Conservation (phyloP, 1,284 basidiomycete genomes). For the Cryptococcus sp. region DNA sequence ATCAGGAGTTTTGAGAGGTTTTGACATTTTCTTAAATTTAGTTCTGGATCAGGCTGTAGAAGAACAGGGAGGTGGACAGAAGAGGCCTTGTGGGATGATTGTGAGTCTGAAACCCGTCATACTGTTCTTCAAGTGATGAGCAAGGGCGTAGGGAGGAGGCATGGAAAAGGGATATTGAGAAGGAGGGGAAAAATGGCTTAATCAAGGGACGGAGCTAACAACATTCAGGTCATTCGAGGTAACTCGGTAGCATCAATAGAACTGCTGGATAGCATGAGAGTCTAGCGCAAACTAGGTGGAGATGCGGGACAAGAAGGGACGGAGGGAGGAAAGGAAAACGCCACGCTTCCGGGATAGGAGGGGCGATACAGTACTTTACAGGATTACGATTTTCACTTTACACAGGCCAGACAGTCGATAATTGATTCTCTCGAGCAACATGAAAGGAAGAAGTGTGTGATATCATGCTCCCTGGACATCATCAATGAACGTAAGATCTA, state of each 20-base stretch:
- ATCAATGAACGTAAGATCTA: too few relatives aligned
- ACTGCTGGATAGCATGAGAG: conserved; percentile 43
- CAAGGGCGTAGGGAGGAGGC: background rate
- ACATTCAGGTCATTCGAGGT: conserved; percentile 77
- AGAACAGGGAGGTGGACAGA: conserved; percentile 83
- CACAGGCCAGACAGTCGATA: background rate
- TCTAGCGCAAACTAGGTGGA: conserved; percentile 11
- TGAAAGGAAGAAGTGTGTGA: too few relatives aligned
- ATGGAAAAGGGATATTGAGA: background rate
- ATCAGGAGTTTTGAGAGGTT: conserved; percentile 90
- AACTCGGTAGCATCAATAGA: conserved; percentile 79
- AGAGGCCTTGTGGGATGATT: conserved; percentile 81
- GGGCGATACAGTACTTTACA: background rate
- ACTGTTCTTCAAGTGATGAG: background rate
- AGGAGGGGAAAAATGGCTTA: background rate
- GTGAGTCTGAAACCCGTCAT: conserved; percentile 55
- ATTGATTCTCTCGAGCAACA: background rate
- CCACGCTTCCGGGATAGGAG: background rate
- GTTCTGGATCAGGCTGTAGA: conserved; percentile 94
- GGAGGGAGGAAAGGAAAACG: background rate
- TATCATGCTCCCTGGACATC: too few relatives aligned
- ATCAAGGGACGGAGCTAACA: background rate
- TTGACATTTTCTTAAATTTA: conserved; percentile 97
- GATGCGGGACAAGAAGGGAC: background rate
- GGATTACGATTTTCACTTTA: background rate